A percentile compares a stretch with the other conserved stretches of the same genome.
Evolutionary conservation across 2,329 filamentous ascomycete genomes (phyloP).

Genomic region (Fusarium sp.): DNA sequence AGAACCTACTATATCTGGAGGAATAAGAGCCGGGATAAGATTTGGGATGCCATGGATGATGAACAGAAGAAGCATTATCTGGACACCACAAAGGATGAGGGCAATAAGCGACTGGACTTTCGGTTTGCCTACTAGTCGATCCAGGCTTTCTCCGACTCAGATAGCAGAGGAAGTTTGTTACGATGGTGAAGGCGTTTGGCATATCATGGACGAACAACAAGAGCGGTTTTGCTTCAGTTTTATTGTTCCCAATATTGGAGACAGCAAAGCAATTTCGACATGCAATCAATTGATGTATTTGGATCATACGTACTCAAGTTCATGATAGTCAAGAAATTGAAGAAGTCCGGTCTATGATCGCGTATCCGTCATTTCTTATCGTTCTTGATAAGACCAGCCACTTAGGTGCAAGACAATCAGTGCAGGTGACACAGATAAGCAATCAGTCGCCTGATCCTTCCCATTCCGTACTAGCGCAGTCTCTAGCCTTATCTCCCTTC

Average conservation of each 20-base stretch:
- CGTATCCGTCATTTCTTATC: neutral
- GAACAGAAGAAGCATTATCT: neutral
- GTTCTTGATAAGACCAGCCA: neutral
- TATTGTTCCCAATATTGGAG: too few relatives aligned
- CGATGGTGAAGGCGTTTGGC: neutral
- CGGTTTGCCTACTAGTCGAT: neutral
- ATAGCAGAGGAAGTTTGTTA: neutral
- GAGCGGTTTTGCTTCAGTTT: too few relatives aligned
- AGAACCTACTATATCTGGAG: neutral
- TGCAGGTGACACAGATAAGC: conserved; percentile 9
- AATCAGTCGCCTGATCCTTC: conserved; percentile 19
- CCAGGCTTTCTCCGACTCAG: neutral
- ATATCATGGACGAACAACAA: neutral
- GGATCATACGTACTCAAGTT: neutral
- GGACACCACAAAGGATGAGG: neutral
- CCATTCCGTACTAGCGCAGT: neutral
- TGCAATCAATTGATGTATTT: neutral
- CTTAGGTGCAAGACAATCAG: neutral
- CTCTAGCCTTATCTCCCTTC: conserved; percentile 1
- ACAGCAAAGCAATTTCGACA: too few relatives aligned
- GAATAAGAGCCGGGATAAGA: neutral
- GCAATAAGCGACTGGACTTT: neutral
- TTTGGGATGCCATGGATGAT: neutral
- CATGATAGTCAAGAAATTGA: neutral
- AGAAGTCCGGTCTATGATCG: neutral